Evolutionary conservation across 768 basidiomycete genomes (phyloP).

Genomic region (Lenzites betulinus): DNA sequence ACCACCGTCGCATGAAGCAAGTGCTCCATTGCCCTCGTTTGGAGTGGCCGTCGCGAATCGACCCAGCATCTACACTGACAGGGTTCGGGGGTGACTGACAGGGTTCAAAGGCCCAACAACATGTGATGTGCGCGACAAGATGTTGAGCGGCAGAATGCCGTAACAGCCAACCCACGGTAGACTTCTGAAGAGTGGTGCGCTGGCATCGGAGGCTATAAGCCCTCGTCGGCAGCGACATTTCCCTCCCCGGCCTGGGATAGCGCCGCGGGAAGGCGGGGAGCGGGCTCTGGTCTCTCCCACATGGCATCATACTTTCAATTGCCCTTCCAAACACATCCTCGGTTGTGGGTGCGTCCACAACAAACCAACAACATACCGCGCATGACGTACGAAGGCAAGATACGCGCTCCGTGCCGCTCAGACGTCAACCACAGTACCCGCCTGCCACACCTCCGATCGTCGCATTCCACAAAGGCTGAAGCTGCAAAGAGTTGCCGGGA

Average conservation of each 20-base stretch:
- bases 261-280: background rate
- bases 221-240: too few species aligned
- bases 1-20: too few species aligned
- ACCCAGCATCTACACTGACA: too few species aligned
- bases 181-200: background rate
- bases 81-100: too few species aligned
- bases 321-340: background rate
- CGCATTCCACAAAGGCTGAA: background rate
- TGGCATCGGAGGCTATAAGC: conserved; percentile 7
- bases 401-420: background rate
- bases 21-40: too few species aligned
- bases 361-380: background rate
- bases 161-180: background rate
- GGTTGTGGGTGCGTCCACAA: background rate
- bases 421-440: background rate
- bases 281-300: background rate
- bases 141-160: background rate
- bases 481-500: background rate
- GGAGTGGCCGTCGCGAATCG: too few species aligned
- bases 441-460: background rate
- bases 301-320: background rate
- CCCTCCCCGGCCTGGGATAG: background rate
- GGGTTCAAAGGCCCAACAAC: background rate
- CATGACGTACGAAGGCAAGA: background rate
- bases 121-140: background rate